These are phyloP conservation scores for Klebsormidium nitens DNA, from an alignment of 139 green algal species.

Conservation along the genomic window DNA sequence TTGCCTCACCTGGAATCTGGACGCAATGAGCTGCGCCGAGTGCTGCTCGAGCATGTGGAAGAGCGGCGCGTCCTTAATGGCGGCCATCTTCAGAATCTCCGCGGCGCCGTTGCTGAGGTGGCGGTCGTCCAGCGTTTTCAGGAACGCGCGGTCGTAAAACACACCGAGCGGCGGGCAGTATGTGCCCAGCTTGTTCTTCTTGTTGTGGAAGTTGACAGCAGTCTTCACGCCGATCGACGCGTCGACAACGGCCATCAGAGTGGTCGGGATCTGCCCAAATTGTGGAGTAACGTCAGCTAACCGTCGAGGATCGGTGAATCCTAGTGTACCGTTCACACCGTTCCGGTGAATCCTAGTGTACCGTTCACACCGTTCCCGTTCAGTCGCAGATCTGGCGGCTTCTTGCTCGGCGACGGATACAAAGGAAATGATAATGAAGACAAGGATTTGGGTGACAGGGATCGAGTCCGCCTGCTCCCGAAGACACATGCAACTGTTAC, in stretches of 20 bases:
- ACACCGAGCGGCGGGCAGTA: slow-evolving; percentile 51
- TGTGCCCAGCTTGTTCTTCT: slow-evolving; percentile 58
- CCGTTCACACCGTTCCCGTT: too few relatives aligned
- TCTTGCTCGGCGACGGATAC: too few relatives aligned
- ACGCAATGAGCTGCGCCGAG: slow-evolving; percentile 27
- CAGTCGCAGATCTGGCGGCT: too few relatives aligned
- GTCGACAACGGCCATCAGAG: slow-evolving; percentile 52
- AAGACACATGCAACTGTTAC: too few relatives aligned
- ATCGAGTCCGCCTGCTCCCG: too few relatives aligned
- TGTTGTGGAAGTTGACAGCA: slow-evolving; percentile 51
- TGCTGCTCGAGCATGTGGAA: slow-evolving; percentile 50
- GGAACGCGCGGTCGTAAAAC: slow-evolving; percentile 45
- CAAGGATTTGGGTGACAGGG: too few relatives aligned
- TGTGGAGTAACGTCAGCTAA: too few relatives aligned
- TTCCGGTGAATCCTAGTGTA: too few relatives aligned
- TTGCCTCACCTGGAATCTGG: slow-evolving; percentile 49
- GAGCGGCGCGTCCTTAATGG: slow-evolving; percentile 48
- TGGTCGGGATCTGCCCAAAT: slow-evolving; percentile 54
- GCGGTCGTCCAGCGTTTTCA: slow-evolving; percentile 38
- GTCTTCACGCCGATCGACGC: slow-evolving; percentile 56
- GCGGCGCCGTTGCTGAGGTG: slow-evolving; percentile 52
- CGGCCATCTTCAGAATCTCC: slow-evolving; percentile 59
- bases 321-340: too few relatives aligned
- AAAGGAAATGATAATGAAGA: too few relatives aligned
- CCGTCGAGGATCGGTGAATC: too few relatives aligned